Evolutionary conservation across 2,329 filamentous ascomycete genomes (phyloP).

Genomic region (Colletotrichum sp.): DNA sequence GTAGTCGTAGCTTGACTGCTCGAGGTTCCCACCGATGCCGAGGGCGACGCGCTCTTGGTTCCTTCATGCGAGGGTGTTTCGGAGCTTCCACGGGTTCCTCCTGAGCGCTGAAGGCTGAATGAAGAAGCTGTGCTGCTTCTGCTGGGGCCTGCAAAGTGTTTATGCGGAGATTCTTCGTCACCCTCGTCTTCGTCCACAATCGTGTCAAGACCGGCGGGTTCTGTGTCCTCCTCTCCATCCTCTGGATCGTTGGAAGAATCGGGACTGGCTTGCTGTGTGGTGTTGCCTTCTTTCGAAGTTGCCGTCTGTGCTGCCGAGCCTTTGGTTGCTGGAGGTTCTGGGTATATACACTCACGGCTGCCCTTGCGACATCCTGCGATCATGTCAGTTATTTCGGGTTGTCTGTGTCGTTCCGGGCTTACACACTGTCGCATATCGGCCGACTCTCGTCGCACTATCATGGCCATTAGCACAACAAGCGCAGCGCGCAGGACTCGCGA

Average conservation of each 20-base stretch:
- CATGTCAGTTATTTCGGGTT: conserved; percentile 28
- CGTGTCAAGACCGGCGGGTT: conserved; percentile 48
- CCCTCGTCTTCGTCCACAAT: conserved; percentile 62
- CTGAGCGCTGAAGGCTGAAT: conserved; percentile 36
- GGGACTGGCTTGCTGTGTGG: conserved; percentile 50
- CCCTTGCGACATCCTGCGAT: conserved; percentile 84
- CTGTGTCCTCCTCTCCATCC: conserved; percentile 47
- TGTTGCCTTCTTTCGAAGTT: conserved; percentile 42
- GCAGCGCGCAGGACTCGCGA: background rate
- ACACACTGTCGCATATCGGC: conserved; percentile 81
- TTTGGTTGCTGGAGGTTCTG: conserved; percentile 65
- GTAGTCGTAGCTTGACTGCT: conserved; percentile 37
- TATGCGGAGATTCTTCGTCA: conserved; percentile 20
- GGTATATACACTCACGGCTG: conserved; percentile 88
- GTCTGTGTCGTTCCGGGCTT: conserved; percentile 8
- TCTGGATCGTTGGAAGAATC: conserved; percentile 60
- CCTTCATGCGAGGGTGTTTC: conserved; percentile 59
- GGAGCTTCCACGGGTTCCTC: conserved; percentile 49
- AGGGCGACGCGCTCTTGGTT: conserved; percentile 57
- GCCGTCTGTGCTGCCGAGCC: conserved; percentile 34
- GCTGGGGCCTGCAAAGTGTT: conserved; percentile 30
- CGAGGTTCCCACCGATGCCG: conserved; percentile 50
- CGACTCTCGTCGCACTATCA: conserved; percentile 85
- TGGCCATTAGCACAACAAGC: conserved; percentile 16
- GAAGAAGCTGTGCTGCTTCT: conserved; percentile 44